phyloP scores from a whole-genome alignment of 192 early-diverging fungal species.

The Backusella mclennaniae region DNA sequence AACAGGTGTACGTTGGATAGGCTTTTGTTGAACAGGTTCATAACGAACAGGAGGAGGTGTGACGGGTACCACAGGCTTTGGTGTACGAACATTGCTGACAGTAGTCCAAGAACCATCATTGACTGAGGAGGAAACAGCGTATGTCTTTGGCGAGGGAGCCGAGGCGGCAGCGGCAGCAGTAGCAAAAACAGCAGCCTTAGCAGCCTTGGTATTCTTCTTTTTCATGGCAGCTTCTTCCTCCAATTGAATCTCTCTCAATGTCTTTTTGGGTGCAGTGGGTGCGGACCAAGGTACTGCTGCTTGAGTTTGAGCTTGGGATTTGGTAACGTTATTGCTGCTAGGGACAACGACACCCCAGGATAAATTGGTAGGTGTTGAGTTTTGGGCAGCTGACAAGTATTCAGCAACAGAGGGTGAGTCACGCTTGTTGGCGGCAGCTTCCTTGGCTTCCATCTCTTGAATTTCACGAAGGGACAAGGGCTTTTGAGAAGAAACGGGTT shows the following conservation, averaged over 20 bases:
- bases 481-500: conserved; percentile 8
- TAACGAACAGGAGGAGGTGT: conserved; percentile 9
- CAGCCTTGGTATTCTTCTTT: conserved; percentile 35
- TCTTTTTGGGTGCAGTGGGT: conserved; percentile 49
- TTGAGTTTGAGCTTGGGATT: not conserved
- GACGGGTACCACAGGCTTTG: not conserved
- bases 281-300: conserved; percentile 34
- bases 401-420: not conserved
- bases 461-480: conserved; percentile 57
- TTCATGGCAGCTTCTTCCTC: conserved; percentile 56
- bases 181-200: not conserved
- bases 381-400: not conserved
- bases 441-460: conserved; percentile 60
- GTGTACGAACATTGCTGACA: conserved; percentile 28
- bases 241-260: conserved; percentile 54
- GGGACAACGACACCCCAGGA: conserved; percentile 41
- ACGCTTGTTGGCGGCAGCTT: conserved; percentile 13
- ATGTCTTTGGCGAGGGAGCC: not conserved
- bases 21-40: conserved; percentile 25
- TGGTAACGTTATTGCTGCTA: conserved; percentile 5
- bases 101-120: conserved; percentile 36
- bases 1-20: conserved; percentile 2
- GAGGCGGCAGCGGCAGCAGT: conserved; percentile 9
- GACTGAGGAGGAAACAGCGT: not conserved
- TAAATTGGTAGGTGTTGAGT: conserved; percentile 14